Evolutionary conservation across 192 early-diverging fungal genomes (phyloP).

Genomic region (Borealophlyctis nickersoniae): DNA sequence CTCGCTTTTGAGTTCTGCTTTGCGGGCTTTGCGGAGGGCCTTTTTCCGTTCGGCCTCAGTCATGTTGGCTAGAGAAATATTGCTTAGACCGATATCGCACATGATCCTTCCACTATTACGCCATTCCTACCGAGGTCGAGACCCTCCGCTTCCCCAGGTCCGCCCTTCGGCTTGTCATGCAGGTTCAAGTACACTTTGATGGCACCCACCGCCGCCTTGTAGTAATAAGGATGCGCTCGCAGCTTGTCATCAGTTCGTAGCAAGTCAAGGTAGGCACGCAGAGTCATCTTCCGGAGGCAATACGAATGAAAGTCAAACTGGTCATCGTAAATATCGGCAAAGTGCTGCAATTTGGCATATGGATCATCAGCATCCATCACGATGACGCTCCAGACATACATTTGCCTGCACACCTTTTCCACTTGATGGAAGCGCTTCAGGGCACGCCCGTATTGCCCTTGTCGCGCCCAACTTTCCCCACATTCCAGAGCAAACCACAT

Average conservation of each 20-base stretch:
- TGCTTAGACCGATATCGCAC: too few species aligned
- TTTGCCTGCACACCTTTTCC: constrained; percentile 45
- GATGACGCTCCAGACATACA: not conserved
- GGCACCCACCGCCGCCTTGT: constrained; percentile 72
- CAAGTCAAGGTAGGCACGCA: constrained; percentile 81
- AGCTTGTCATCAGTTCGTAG: constrained; percentile 77
- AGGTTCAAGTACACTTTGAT: constrained; percentile 56
- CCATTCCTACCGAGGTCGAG: constrained; percentile 10
- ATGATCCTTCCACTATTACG: too few species aligned
- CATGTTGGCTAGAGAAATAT: constrained; percentile 60
- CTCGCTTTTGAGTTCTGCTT: constrained; percentile 66
- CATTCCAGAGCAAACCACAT: constrained; percentile 84
- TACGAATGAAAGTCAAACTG: constrained; percentile 97
- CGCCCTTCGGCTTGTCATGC: constrained; percentile 52
- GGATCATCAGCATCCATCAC: not conserved
- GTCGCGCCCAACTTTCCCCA: constrained; percentile 67
- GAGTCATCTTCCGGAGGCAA: constrained; percentile 82
- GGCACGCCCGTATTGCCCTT: constrained; percentile 71
- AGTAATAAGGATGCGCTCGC: constrained; percentile 66
- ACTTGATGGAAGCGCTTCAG: constrained; percentile 87
- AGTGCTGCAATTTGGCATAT: constrained; percentile 44
- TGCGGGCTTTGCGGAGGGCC: constrained; percentile 70
- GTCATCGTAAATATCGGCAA: constrained; percentile 81
- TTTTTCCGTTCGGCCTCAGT: constrained; percentile 75
- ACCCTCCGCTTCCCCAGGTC: not conserved